phyloP scores from a whole-genome alignment of 257 asterid genomes.

The Plantago major region DNA sequence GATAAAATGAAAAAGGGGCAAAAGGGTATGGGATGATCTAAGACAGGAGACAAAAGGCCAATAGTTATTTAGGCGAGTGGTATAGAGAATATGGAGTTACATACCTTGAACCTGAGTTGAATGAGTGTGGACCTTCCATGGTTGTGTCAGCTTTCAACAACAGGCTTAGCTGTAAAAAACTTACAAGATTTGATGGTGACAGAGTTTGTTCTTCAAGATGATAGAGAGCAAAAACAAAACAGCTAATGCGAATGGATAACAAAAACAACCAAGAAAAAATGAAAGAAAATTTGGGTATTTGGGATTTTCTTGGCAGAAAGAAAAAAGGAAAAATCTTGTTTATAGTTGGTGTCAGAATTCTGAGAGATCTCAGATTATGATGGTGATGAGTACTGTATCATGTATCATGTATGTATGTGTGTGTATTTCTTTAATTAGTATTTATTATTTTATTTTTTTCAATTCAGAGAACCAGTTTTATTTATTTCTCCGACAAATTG shows the following conservation, averaged over 20 bases:
- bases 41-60: slow-evolving; percentile 48
- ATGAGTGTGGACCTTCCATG: slow-evolving; percentile 71
- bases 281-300: slow-evolving; percentile 25
- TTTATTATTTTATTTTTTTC: slow-evolving; percentile 6
- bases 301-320: slow-evolving; percentile 41
- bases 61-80: slow-evolving; percentile 42
- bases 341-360: slow-evolving; percentile 66
- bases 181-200: slow-evolving; percentile 73
- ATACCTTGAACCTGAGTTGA: slow-evolving; percentile 92
- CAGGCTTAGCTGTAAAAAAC: slow-evolving; percentile 83
- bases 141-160: slow-evolving; percentile 53
- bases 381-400: slow-evolving; percentile 16
- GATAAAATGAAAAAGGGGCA: slow-evolving; percentile 34
- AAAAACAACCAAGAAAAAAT: slow-evolving; percentile 22
- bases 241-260: slow-evolving; percentile 49
- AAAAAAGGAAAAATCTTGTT: slow-evolving; percentile 22
- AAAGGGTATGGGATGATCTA: slow-evolving; percentile 66
- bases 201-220: slow-evolving; percentile 85
- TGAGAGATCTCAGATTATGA: slow-evolving; percentile 62
- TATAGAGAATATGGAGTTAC: slow-evolving; percentile 70
- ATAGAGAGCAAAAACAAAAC: slow-evolving; percentile 39
- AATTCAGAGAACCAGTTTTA: slow-evolving; percentile 32
- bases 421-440: slow-evolving; percentile 1
- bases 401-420: slow-evolving; percentile 8
- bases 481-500: slow-evolving; percentile 32